Evolutionary conservation across 208 protist species (phyloP).

Genomic region (Leishmania tropica): DNA sequence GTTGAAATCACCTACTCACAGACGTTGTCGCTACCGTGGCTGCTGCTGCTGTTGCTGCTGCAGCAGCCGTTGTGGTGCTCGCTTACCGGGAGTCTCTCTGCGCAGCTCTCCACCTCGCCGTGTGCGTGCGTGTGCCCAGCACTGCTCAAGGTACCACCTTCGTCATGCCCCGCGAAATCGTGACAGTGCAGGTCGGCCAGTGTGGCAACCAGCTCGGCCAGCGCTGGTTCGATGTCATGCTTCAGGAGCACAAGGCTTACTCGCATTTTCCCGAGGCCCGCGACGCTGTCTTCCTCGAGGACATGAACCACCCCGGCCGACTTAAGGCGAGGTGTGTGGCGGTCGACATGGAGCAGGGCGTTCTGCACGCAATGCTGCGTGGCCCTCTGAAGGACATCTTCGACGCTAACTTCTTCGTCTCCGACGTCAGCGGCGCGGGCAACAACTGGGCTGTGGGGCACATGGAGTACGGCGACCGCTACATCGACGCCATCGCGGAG

Average conservation of each 20-base stretch:
- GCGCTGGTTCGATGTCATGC: conserved; percentile 95
- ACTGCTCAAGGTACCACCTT: not conserved
- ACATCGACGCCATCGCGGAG: conserved; percentile 85
- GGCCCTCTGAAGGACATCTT: conserved; percentile 89
- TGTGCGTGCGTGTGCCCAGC: not conserved
- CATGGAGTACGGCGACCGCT: conserved; percentile 92
- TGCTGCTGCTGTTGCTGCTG: conserved; percentile 5
- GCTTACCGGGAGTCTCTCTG: not conserved
- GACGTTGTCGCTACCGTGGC: conserved; percentile 4
- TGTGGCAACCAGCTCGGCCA: conserved; percentile 96
- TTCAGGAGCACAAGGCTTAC: conserved; percentile 93
- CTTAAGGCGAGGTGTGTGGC: conserved; percentile 94
- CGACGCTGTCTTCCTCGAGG: conserved; percentile 70
- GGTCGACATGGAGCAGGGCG: conserved; percentile 97
- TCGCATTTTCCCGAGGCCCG: conserved; percentile 72
- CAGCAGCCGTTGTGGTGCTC: conserved; percentile 3
- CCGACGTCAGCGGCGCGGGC: conserved; percentile 84
- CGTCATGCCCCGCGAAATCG: conserved; percentile 88
- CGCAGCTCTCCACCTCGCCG: not conserved
- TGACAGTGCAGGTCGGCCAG: conserved; percentile 93
- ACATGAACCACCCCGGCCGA: not conserved
- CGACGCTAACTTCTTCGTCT: conserved; percentile 89
- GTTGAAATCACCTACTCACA: not conserved
- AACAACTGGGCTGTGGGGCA: conserved; percentile 96
- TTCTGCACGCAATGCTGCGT: conserved; percentile 83